A percentile compares a stretch with the other conserved stretches of the same genome.
phyloP scores from a whole-genome alignment of 1,284 basidiomycete genomes.

The Moesziomyces parantarcticus region DNA sequence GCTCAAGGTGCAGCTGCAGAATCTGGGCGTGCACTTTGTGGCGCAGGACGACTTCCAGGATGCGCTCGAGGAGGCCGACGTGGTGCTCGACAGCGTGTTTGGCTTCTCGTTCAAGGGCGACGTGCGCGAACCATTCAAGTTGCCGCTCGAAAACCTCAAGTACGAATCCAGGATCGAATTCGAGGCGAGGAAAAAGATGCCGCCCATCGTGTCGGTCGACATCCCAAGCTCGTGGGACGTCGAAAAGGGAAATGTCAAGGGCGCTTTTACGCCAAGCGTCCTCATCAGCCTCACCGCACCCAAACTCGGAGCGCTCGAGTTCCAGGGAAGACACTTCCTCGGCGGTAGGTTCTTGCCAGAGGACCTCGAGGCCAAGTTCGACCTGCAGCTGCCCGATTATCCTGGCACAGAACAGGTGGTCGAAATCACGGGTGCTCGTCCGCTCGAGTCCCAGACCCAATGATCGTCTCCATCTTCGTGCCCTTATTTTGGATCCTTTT shows the following conservation, averaged over 20 bases:
- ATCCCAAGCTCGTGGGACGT: conserved; percentile 97
- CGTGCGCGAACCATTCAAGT: conserved; percentile 87
- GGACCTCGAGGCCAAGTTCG: conserved; percentile 47
- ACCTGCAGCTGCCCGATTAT: conserved; percentile 55
- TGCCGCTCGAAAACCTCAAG: conserved; percentile 76
- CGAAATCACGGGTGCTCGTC: conserved; percentile 58
- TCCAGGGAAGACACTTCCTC: conserved; percentile 84
- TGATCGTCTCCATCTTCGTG: background rate
- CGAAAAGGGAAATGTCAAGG: conserved; percentile 74
- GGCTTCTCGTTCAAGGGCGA: conserved; percentile 89
- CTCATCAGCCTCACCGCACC: conserved; percentile 92
- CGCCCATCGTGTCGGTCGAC: conserved; percentile 75
- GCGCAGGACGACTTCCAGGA: conserved; percentile 71
- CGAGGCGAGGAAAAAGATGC: conserved; percentile 48
- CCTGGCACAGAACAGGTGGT: conserved; percentile 60
- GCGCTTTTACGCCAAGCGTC: conserved; percentile 79
- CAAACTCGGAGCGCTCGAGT: conserved; percentile 83
- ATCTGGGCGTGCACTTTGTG: conserved; percentile 78
- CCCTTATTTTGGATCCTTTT: background rate
- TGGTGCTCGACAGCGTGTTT: conserved; percentile 94
- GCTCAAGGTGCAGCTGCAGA: conserved; percentile 85
- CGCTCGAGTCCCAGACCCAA: conserved; percentile 21
- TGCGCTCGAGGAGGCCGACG: conserved; percentile 76
- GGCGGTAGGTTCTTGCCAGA: conserved; percentile 89
- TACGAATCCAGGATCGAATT: conserved; percentile 61